Base-by-base conservation (phyloP, 306 rosid genomes). In the Morella rubra region DNA sequence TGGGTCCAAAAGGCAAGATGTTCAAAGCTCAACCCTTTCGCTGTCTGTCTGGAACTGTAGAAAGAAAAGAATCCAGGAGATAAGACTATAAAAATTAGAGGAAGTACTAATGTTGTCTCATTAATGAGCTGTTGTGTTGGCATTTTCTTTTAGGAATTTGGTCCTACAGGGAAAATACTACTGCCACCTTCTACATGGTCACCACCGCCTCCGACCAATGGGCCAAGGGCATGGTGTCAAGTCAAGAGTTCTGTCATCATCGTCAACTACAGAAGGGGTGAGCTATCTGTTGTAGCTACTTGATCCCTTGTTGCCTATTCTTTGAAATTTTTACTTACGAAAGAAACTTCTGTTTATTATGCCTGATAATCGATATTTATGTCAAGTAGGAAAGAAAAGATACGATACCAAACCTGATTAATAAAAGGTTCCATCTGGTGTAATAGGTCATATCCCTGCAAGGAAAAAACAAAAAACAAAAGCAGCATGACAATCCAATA, bases 351-450 rank as follows among this genome's bases (percentile, higher is more conserved):
- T 52, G 18, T 56, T 47, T 73, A 51, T 16, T 69, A 37, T 76
- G 20, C 59, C 22, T 81, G 69, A 37, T 64, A 49, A 73, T 74
- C 70, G 40, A 55, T n/a, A 65, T 69, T 51, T 42, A 42, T 69
- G 37, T 32, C 22, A 61, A 69, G 71, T 46, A 11, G 73, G 40
- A 80, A 44, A 73, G 44, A 69, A 77, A 42, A 72, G 69, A 67
- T 81, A 69, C 78, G 69, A 52, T 19, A 51, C 44, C 56, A 77
- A 79, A 87, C 91, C 91, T 87, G 88, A 10, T n/a, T 69, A 70
- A 87, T 78, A 74, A 80, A 85, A 71, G 91, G 91, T 55, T 80
- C 84, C 91, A 87, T 85, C 76, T 85, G 77, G 71, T 81, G 80
- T 66, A 85, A 73, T 53, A 85, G 81, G 50, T 85, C 84, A 66